These are phyloP conservation scores for Aspergillus costaricaensis DNA, from an alignment of 2,329 filamentous ascomycete species.

Conservation along the genomic window DNA sequence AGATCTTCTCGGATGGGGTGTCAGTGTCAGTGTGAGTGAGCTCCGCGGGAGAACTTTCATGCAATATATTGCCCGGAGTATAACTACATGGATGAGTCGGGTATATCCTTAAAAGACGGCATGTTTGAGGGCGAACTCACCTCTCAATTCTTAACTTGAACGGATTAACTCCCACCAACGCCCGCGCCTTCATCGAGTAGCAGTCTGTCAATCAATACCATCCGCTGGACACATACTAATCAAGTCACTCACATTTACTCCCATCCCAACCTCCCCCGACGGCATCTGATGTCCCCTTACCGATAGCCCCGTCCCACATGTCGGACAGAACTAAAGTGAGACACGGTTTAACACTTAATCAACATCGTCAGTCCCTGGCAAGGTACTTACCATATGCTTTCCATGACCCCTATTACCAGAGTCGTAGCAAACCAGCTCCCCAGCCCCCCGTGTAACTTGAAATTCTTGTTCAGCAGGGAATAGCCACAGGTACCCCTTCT, in stretches of 20 bases:
- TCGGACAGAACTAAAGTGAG: neutral
- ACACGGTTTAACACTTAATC: too few species aligned
- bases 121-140: neutral
- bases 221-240: neutral
- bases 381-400: neutral
- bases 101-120: too few species aligned
- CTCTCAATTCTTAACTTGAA: neutral
- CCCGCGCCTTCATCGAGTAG: neutral
- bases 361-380: too few species aligned
- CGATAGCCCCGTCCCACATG: neutral
- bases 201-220: neutral
- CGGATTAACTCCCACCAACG: neutral
- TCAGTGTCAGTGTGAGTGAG: too few species aligned
- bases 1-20: neutral
- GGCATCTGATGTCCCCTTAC: neutral
- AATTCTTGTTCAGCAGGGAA: neutral
- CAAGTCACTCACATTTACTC: neutral
- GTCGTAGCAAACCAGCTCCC: neutral
- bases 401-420: neutral
- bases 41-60: neutral
- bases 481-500: neutral
- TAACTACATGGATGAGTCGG: neutral
- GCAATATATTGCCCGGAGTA: neutral
- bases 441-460: neutral
- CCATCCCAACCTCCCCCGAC: neutral